Evolutionary conservation across 106 monocot species (phyloP), one percentile per base, ranked within the genome.

Genomic region (Dendrobium huoshanense): DNA sequence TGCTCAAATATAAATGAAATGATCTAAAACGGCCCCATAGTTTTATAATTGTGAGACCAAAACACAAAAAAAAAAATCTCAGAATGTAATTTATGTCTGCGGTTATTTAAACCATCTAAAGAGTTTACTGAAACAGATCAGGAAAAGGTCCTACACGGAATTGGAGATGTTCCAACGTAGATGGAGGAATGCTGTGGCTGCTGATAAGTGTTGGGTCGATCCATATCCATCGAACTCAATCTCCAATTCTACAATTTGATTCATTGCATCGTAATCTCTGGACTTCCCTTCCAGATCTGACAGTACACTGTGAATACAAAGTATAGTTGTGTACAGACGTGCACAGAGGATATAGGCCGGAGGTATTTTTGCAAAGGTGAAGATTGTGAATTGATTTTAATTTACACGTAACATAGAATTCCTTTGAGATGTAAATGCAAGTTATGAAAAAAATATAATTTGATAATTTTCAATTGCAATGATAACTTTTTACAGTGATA

Each of bases 201-300:
- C 58, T 9, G 88, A 88, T 59, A 10, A 79, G 58, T 88, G 85
- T 65, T 88, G 88, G 85, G 81, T 29, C 20, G 88, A 88, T 80
- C 88, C 85, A 41, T 88, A 85, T 61, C 82, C 81, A 73, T 48
- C 13, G 13, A 51, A 51, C 13, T 51, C 51, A 13, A 67, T 33
- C 22, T 49, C 33, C 0, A 68, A 82, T 67, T 48, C 75, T 47
- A 42, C 47, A 18, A 68, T 4, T 68, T 77, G 45, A 77, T 51
- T 76, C 20, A 29, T 1, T 29, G 29, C 51, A 10, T 51, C 51
- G 51, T 10, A 51, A 15, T 15, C 51, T 11, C 15, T 51, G 51
- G 51, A 51, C 13, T 13, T 2, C 15, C 13, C 17, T 51, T 51
- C 3, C 51, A 51, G 51, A 3, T 15, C 51, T 13, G 43, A 19